Evolutionary conservation across 768 basidiomycete genomes (phyloP).

Genomic region (Tulasnella sp.): DNA sequence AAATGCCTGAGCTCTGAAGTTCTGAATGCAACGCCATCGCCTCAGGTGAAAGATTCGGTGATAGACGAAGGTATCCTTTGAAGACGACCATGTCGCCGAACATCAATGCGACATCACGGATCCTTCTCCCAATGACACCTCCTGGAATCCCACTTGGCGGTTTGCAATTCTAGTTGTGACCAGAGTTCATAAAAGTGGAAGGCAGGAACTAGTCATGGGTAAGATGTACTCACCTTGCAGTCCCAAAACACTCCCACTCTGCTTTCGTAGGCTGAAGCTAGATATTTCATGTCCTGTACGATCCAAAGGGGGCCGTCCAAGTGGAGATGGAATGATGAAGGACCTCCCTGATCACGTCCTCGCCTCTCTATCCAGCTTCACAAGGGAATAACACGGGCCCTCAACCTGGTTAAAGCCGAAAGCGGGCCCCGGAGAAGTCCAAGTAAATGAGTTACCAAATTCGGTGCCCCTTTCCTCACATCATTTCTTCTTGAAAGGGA

Average conservation of each 20-base stretch:
- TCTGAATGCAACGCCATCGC: conserved; percentile 32
- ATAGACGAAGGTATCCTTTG: conserved; percentile 39
- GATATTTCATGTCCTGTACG: too few species aligned
- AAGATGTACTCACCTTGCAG: neutral
- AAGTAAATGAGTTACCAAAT: too few species aligned
- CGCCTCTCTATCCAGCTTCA: too few species aligned
- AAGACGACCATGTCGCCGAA: conserved; percentile 25
- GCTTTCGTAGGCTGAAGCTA: too few species aligned
- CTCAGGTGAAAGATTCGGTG: conserved; percentile 27
- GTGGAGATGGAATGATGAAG: too few species aligned
- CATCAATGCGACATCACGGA: neutral
- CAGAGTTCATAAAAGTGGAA: neutral
- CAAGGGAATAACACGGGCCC: too few species aligned
- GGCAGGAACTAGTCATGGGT: neutral
- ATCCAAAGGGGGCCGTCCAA: too few species aligned
- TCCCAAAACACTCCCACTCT: conserved; percentile 13
- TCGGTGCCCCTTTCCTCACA: too few species aligned
- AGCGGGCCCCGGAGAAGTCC: too few species aligned
- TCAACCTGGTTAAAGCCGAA: too few species aligned
- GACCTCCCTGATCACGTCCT: too few species aligned
- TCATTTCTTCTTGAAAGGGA: too few species aligned
- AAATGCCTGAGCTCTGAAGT: conserved; percentile 39
- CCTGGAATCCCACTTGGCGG: conserved; percentile 24
- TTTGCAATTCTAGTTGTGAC: conserved; percentile 22
- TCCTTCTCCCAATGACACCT: neutral